Percentiles rank a stretch among this genome's conserved stretches.
These are phyloP conservation scores for Rhizomucor pusillus DNA, from an alignment of 371 early-diverging fungal species.

Conservation along the genomic window DNA sequence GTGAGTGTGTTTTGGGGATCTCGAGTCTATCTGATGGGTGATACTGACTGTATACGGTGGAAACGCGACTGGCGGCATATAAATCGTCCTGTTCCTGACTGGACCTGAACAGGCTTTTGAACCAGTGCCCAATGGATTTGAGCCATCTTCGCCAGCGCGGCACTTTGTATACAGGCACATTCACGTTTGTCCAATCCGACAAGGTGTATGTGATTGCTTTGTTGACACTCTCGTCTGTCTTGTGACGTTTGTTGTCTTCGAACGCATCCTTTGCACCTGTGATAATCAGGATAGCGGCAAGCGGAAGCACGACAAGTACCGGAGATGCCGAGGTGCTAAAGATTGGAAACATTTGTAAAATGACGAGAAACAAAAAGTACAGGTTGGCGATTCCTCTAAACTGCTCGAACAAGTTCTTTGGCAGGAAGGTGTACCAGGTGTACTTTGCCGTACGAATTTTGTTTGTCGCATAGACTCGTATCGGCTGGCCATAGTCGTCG, in stretches of 20 bases:
- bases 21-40: constrained; percentile 11
- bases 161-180: constrained; percentile 42
- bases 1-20: constrained; percentile 18
- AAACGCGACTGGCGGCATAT: constrained; percentile 14
- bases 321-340: constrained; percentile 70
- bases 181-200: constrained; percentile 58
- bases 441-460: constrained; percentile 83
- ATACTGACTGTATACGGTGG: constrained; percentile 7
- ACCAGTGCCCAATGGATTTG: constrained; percentile 5
- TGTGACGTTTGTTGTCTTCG: constrained; percentile 92
- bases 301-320: constrained; percentile 80
- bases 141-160: constrained; percentile 32
- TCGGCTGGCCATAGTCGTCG: constrained; percentile 44
- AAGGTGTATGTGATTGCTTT: constrained; percentile 54
- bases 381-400: constrained; percentile 91
- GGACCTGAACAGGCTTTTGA: constrained; percentile 7
- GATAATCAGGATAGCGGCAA: constrained; percentile 77
- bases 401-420: constrained; percentile 91
- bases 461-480: constrained; percentile 48
- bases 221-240: constrained; percentile 79
- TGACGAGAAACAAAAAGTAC: constrained; percentile 88
- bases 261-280: constrained; percentile 94
- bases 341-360: constrained; percentile 80
- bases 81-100: constrained; percentile 13
- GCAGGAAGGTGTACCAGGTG: constrained; percentile 85